Percentiles rank a stretch among this genome's conserved stretches.
Evolutionary conservation across 805 yeast genomes (phyloP).

Genomic region (Teunomyces funiuensis): DNA sequence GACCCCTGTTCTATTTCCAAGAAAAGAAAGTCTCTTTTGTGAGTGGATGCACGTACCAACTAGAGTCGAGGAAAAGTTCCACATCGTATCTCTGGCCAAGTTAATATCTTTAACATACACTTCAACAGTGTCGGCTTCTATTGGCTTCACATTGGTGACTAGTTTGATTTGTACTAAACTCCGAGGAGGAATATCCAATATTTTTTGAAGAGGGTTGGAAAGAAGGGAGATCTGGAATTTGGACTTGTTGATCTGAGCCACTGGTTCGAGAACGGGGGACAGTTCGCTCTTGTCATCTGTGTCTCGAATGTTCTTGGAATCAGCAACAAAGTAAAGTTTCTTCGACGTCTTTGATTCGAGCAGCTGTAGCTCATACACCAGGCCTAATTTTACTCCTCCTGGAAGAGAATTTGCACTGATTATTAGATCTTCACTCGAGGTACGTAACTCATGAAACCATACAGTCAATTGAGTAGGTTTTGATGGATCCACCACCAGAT

Average conservation of each 20-base stretch:
- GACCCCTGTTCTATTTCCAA: constrained; percentile 60
- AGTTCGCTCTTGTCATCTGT: constrained; percentile 12
- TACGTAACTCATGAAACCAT: constrained; percentile 71
- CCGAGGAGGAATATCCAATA: constrained; percentile 66
- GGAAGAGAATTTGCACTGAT: constrained; percentile 58
- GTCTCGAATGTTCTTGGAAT: constrained; percentile 24
- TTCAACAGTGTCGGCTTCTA: constrained; percentile 82
- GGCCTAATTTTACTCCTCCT: constrained; percentile 65
- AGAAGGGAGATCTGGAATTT: constrained; percentile 53
- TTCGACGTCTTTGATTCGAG: constrained; percentile 29
- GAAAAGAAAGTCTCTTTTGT: constrained; percentile 62
- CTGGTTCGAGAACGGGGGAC: constrained; percentile 10
- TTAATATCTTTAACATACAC: constrained; percentile 76
- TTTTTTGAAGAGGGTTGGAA: constrained; percentile 57
- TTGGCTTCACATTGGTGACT: constrained; percentile 43
- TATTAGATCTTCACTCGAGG: constrained; percentile 57
- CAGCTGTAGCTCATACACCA: constrained; percentile 67
- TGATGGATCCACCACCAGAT: not conserved
- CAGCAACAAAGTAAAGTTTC: constrained; percentile 46
- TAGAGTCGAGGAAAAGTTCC: constrained; percentile 69
- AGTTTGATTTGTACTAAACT: constrained; percentile 57
- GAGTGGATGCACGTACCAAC: constrained; percentile 64
- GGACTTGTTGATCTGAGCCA: constrained; percentile 12
- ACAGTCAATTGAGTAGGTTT: constrained; percentile 41
- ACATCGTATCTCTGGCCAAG: constrained; percentile 88